Conservation (phyloP, 345 rosid genomes). For the Ailanthus altissimus region DNA sequence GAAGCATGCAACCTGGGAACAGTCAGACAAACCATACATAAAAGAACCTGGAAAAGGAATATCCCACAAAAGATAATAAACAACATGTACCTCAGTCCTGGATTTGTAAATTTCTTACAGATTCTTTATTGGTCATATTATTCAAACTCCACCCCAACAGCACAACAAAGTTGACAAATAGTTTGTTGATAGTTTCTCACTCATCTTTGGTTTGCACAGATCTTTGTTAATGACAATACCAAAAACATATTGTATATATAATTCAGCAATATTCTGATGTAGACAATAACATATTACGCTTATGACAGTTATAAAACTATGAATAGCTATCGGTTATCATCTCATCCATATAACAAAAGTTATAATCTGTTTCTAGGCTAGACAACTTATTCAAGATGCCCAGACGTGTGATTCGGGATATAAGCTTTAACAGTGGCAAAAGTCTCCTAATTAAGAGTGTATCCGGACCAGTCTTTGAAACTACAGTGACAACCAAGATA, state of each 20-base stretch:
- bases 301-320: neutral
- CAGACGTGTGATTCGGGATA: neutral
- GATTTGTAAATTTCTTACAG: neutral
- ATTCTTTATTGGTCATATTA: neutral
- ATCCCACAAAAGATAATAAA: neutral
- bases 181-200: neutral
- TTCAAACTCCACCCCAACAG: neutral
- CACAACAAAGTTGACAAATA: neutral
- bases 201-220: neutral
- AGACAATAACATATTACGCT: neutral
- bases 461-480: neutral
- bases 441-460: neutral
- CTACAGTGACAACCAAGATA: neutral
- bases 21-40: constrained; percentile 26
- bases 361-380: neutral
- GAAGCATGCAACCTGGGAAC: constrained; percentile 79
- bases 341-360: constrained; percentile 10
- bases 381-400: constrained; percentile 7
- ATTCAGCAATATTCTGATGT: constrained; percentile 12
- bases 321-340: neutral
- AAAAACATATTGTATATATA: neutral
- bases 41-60: constrained; percentile 24
- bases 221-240: constrained; percentile 1
- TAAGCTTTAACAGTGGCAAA: neutral
- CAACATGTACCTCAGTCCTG: neutral